Evolutionary conservation across 2,329 filamentous ascomycete genomes (phyloP).

Genomic region (Trichoderma endophyticum): DNA sequence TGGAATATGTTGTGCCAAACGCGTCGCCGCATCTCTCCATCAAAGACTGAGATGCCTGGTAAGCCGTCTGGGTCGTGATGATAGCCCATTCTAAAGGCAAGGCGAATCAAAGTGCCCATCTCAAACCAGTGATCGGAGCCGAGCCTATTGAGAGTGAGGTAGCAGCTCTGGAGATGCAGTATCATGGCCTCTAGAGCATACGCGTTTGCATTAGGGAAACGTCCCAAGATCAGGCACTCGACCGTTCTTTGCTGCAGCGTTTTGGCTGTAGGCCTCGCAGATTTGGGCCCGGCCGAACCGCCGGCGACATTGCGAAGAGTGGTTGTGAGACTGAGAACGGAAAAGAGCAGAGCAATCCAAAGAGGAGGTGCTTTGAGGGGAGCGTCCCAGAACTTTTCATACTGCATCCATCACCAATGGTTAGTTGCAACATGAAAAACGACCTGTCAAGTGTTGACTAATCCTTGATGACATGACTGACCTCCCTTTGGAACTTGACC

Average conservation of each 20-base stretch:
- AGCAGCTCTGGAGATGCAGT: not conserved
- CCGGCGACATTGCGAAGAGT: not conserved
- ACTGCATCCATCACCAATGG: not conserved
- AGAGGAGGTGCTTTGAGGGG: not conserved
- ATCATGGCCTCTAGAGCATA: not conserved
- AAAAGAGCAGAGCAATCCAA: not conserved
- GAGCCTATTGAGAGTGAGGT: not conserved
- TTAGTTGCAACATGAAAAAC: not conserved
- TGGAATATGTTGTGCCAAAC: constrained; percentile 6
- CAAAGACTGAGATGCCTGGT: constrained; percentile 1
- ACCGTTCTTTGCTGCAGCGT: not conserved
- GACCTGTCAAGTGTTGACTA: not conserved
- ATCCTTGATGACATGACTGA: not conserved
- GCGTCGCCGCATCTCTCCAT: constrained; percentile 7
- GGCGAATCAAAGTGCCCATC: constrained; percentile 1
- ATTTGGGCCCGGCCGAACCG: not conserved
- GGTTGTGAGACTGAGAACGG: not conserved
- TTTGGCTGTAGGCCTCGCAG: not conserved
- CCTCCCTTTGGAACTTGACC: constrained; percentile 2
- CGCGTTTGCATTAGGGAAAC: not conserved
- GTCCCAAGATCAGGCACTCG: not conserved
- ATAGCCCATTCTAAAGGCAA: constrained; percentile 7
- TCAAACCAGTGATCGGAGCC: constrained; percentile 7
- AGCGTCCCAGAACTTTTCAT: constrained; percentile 7
- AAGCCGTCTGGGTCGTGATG: not conserved